Evolutionary conservation across 805 yeast genomes (phyloP), one percentile per base, ranked within the genome.

Genomic region (Lachancea cidri): DNA sequence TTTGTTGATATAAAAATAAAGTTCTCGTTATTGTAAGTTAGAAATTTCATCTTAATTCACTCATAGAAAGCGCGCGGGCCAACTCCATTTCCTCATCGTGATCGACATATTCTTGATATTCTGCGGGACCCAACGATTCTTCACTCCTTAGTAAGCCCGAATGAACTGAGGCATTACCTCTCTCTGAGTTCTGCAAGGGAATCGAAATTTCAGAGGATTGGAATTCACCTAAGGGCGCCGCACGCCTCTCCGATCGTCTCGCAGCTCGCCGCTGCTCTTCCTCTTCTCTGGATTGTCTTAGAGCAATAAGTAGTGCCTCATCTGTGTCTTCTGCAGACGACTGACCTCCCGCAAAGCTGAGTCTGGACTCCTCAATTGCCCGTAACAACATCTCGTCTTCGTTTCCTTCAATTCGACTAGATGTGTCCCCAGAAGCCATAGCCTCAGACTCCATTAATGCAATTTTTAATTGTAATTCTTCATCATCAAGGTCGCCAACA

Each of bases 401-500:
- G 4, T 35, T 43, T 15, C 29, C 35, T 9, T 7, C 17, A n/a
- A 29, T 24, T 29, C n/a, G 19, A 18, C 8, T 13, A 38, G 35
- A 19, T 36, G 43, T 5, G 41, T 20, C 11, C 17, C 25, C 15
- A 17, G 9, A 14, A 27, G 35, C 19, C 24, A 35, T 19, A 17
- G 37, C 39, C 39, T 52, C 52, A 2, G 67, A 63, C 41, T 63
- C 67, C 50, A 62, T 44, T 19, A 63, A 35, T 2, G 67, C 67
- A 35, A 63, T 62, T 38, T 52, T 45, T 32, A 62, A 41, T 33
- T 59, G 62, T 7, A 58, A 35, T 19, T 62, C 61, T 16, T 63
- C 65, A 20, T 59, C 62, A 29, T 61, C 62, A 3, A 58, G 31
- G 40, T 55, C 60, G 18, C 65, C 65, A 39, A 62, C 59, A 38